phyloP scores from a whole-genome alignment of 2,329 filamentous ascomycete species.

The Alternaria novae-zelandiae region DNA sequence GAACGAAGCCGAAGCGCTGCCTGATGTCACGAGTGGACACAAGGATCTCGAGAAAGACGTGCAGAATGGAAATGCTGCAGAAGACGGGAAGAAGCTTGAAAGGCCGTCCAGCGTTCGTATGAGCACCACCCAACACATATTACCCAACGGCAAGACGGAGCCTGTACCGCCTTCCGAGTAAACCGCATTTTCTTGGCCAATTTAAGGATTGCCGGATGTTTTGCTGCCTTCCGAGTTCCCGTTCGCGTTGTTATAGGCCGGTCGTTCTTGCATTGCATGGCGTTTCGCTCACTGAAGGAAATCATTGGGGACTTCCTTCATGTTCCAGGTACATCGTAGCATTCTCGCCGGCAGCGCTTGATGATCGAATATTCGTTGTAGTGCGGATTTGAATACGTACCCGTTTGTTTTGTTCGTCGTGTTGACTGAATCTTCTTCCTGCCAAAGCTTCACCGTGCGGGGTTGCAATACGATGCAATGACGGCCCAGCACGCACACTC shows the following conservation, averaged over 20 bases:
- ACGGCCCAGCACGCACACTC: not conserved
- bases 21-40: constrained; percentile 1
- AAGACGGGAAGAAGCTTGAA: constrained; percentile 9
- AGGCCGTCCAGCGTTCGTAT: constrained; percentile 23
- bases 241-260: not conserved
- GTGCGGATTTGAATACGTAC: not conserved
- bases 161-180: constrained; percentile 5
- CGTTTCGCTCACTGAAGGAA: constrained; percentile 3
- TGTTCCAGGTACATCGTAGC: not conserved
- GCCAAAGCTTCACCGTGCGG: not conserved
- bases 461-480: not conserved
- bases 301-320: not conserved
- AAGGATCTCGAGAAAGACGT: not conserved
- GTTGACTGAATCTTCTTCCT: not conserved
- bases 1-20: constrained; percentile 21
- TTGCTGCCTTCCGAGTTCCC: not conserved
- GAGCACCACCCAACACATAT: constrained; percentile 20
- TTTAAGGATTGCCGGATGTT: not conserved
- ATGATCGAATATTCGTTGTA: not conserved
- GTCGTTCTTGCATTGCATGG: constrained; percentile 7
- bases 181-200: not conserved
- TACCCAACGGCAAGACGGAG: constrained; percentile 16
- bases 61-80: not conserved
- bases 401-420: not conserved
- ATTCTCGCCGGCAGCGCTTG: not conserved